A percentile compares a stretch with the other conserved stretches of the same genome.
These are phyloP conservation scores for Russula sp. DNA, from an alignment of 768 basidiomycete genomes.

Conservation along the genomic window DNA sequence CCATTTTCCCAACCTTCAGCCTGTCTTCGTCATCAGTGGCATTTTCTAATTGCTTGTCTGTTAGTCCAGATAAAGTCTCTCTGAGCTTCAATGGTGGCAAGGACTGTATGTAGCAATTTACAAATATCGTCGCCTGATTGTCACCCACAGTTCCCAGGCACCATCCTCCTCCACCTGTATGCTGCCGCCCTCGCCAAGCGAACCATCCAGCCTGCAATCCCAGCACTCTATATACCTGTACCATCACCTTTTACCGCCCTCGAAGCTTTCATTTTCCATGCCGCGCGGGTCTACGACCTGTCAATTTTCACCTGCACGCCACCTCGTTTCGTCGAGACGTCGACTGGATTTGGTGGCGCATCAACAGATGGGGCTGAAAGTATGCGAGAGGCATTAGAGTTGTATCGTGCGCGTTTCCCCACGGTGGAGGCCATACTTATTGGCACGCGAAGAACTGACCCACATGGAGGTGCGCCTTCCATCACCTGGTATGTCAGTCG, in stretches of 20 bases:
- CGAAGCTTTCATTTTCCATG: slow-evolving; percentile 76
- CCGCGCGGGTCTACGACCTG: slow-evolving; percentile 62
- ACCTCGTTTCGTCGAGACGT: slow-evolving; percentile 44
- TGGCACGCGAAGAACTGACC: slow-evolving; percentile 86
- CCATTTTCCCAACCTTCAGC: slow-evolving; percentile 14
- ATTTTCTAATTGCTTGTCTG: slow-evolving; percentile 13
- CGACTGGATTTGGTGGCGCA: slow-evolving; percentile 36
- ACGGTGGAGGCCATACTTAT: slow-evolving; percentile 79
- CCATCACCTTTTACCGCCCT: slow-evolving; percentile 83
- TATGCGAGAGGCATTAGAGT: slow-evolving; percentile 75
- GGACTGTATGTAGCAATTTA: slow-evolving; percentile 65
- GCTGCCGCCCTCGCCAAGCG: slow-evolving; percentile 59
- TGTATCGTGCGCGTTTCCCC: slow-evolving; percentile 66
- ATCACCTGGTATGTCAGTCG: not conserved
- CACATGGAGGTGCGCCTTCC: slow-evolving; percentile 82
- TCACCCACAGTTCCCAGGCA: slow-evolving; percentile 54
- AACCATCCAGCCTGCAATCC: slow-evolving; percentile 42
- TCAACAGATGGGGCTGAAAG: slow-evolving; percentile 54
- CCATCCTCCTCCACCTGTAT: slow-evolving; percentile 89
- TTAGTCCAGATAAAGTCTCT: slow-evolving; percentile 53
- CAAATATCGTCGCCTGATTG: not conserved
- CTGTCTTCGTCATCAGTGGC: slow-evolving; percentile 1
- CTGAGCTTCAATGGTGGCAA: slow-evolving; percentile 99
- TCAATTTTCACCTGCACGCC: slow-evolving; percentile 62
- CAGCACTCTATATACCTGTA: slow-evolving; percentile 83